Conservation (phyloP, 768 basidiomycete species). For the Tricholoma bakamatsutake region DNA sequence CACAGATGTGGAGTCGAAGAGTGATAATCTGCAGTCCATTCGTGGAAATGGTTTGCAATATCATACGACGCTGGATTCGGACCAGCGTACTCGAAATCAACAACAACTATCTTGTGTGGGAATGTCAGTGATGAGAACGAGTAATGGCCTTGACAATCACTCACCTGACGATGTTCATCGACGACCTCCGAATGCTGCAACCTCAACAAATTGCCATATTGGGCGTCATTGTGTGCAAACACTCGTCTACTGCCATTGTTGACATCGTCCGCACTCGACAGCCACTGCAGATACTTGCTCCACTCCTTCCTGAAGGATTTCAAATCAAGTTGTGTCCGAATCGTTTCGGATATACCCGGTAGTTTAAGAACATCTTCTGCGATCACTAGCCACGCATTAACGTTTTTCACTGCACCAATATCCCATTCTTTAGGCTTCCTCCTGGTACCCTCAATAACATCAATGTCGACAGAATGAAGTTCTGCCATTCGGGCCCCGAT, state of each 20-base stretch:
- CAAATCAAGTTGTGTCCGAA: conserved; percentile 55
- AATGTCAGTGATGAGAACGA: conserved; percentile 6
- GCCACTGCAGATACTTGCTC: conserved; percentile 65
- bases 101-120: conserved; percentile 71
- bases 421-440: conserved; percentile 47
- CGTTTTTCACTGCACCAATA: conserved; percentile 59
- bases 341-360: conserved; percentile 38
- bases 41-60: conserved; percentile 95
- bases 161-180: conserved; percentile 74
- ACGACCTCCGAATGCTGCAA: conserved; percentile 51
- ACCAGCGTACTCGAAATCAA: conserved; percentile 96
- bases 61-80: conserved; percentile 93
- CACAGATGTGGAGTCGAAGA: conserved; percentile 62
- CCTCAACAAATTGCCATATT: conserved; percentile 88
- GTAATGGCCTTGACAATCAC: conserved; percentile 12
- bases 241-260: conserved; percentile 61
- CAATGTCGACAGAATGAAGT: conserved; percentile 86
- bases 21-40: conserved; percentile 95
- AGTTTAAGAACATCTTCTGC: conserved; percentile 74
- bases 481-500: conserved; percentile 96
- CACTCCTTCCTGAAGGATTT: conserved; percentile 59
- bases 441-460: conserved; percentile 46
- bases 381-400: conserved; percentile 61
- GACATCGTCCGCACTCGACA: conserved; percentile 52
- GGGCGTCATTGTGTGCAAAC: conserved; percentile 91